Percentiles rank a stretch among this genome's conserved stretches.
Evolutionary conservation across 306 rosid genomes (phyloP).

Genomic region (Quercus agrifolia): DNA sequence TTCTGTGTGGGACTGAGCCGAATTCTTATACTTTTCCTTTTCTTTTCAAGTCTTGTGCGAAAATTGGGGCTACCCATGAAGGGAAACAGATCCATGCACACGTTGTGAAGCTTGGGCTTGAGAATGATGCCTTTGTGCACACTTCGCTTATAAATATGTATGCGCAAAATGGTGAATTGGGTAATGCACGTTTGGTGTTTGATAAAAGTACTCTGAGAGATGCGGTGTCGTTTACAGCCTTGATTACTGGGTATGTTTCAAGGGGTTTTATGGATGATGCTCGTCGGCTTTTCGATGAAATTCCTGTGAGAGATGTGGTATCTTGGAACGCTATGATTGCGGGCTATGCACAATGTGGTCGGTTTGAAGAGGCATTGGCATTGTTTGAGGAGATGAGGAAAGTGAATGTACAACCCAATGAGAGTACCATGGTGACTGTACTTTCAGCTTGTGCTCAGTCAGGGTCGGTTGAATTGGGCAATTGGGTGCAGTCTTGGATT

Average conservation of each 20-base stretch:
- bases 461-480: constrained; percentile 50
- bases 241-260: constrained; percentile 55
- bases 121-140: constrained; percentile 47
- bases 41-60: constrained; percentile 61
- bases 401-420: constrained; percentile 39
- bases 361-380: constrained; percentile 51
- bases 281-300: constrained; percentile 53
- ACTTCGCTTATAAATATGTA: constrained; percentile 68
- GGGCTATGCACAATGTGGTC: constrained; percentile 55
- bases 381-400: constrained; percentile 57
- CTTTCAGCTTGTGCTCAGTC: constrained; percentile 77
- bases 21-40: constrained; percentile 78
- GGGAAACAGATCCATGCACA: constrained; percentile 69
- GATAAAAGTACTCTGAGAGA: constrained; percentile 55
- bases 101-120: constrained; percentile 53
- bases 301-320: constrained; percentile 58
- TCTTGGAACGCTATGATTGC: constrained; percentile 92
- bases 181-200: constrained; percentile 52
- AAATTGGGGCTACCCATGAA: constrained; percentile 36
- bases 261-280: constrained; percentile 60
- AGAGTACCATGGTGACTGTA: constrained; percentile 54
- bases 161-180: constrained; percentile 46
- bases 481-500: constrained; percentile 59
- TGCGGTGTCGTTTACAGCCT: constrained; percentile 71
- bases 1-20: constrained; percentile 42